Evolutionary conservation across 2,329 filamentous ascomycete species (phyloP), one percentile per base, ranked within the genome.

Genomic region (Hypocreales sp.): DNA sequence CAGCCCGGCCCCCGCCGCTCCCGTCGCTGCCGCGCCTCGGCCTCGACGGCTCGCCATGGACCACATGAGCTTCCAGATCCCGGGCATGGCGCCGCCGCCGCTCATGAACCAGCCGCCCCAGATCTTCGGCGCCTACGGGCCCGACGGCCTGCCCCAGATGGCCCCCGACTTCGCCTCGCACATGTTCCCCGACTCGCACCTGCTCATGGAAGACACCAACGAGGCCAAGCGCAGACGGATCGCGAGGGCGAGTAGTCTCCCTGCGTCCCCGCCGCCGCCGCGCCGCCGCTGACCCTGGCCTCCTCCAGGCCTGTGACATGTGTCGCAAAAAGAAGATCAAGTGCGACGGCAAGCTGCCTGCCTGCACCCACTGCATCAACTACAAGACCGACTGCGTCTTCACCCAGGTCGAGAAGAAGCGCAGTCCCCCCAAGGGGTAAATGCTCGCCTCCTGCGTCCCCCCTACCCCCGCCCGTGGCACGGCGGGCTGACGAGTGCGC

Each of bases 311-410:
- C 27, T 93, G 84, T 58, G 86, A 93, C 44, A 92, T 92, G 84
- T 95, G 87, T 50, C 70, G 86, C 42, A 93, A 92, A 59, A 86
- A 82, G 56, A 93, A 87, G 65, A 90, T 95, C 56, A 95, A 95
- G 58, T 95, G 87, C 55, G 90, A 95, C 48, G 87, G 90, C 40
- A 93, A 92, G 58, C 72, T 92, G 56, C 87, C 90, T 20, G 75
- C 84, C 34, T 98, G 90, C 55, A 86, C 82, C 7, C 90, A 95
- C 55, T 98, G 87, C 53, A 79, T 79, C 51, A 95, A 94, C 53
- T 94, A 94, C 63, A 94, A 94, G 64, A 94, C 86, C 5, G 84
- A 93, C 43, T 98, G 87, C 52, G 72, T 93, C 41, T 95, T 95
- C 48, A 95, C 90, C 1, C 84, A 93, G 50, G 86, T 95, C 20